A percentile compares a stretch with the other conserved stretches of the same genome.
Conservation (phyloP, 805 yeast genomes). For the Wickerhamiella parazyma region DNA sequence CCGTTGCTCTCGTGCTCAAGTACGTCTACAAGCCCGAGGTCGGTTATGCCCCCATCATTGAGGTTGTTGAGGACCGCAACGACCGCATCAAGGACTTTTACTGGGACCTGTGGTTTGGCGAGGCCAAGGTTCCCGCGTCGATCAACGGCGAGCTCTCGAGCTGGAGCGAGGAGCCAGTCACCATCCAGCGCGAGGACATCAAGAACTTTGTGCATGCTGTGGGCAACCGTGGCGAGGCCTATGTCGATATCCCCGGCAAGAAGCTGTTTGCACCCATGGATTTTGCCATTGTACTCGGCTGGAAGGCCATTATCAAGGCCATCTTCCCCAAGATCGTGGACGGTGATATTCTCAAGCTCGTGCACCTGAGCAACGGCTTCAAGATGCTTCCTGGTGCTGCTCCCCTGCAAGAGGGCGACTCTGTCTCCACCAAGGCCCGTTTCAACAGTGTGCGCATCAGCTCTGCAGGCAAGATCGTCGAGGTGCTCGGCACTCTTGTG, state of each 20-base stretch:
- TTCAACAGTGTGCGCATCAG: constrained; percentile 82
- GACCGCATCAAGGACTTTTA: constrained; percentile 87
- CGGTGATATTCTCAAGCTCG: constrained; percentile 88
- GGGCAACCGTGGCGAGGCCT: constrained; percentile 94
- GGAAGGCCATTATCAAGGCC: constrained; percentile 97
- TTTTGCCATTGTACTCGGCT: constrained; percentile 94
- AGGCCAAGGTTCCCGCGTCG: constrained; percentile 41
- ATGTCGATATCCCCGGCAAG: constrained; percentile 70
- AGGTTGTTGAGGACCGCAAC: constrained; percentile 82
- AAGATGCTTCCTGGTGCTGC: constrained; percentile 83
- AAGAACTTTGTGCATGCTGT: constrained; percentile 92
- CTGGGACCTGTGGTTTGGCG: constrained; percentile 95
- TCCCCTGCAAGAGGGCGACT: constrained; percentile 80
- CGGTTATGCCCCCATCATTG: constrained; percentile 94
- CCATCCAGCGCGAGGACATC: constrained; percentile 62
- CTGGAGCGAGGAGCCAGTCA: constrained; percentile 44
- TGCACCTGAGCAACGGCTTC: constrained; percentile 90
- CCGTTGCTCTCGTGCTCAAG: constrained; percentile 63
- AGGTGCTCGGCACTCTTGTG: constrained; percentile 78
- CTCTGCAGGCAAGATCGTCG: constrained; percentile 88
- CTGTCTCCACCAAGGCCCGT: constrained; percentile 67
- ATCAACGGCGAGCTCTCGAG: constrained; percentile 42
- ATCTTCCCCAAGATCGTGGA: constrained; percentile 93
- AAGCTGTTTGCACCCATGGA: constrained; percentile 91
- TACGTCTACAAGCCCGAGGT: constrained; percentile 69